Percentiles rank a stretch among this genome's conserved stretches.
These are phyloP conservation scores for Acmispon strigosus DNA, from an alignment of 306 rosid genomes.

Conservation along the genomic window DNA sequence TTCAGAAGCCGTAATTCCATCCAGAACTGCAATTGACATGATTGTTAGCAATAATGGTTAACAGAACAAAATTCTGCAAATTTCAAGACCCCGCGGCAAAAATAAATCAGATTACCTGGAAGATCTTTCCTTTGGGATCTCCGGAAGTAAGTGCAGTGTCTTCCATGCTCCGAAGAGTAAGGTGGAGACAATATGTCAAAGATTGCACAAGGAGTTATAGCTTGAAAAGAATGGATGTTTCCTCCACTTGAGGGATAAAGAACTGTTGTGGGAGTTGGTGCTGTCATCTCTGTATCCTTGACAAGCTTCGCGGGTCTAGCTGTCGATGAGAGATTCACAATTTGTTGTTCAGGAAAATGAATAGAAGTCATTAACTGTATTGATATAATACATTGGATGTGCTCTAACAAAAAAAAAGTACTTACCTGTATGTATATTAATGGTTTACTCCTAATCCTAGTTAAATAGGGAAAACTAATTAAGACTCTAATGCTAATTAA, in stretches of 20 bases:
- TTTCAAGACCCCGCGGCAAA: not conserved
- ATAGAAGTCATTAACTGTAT: not conserved
- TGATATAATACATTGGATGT: not conserved
- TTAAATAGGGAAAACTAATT: too few relatives aligned
- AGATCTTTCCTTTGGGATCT: constrained; percentile 56
- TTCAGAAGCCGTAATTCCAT: constrained; percentile 44
- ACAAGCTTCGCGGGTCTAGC: constrained; percentile 86
- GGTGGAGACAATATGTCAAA: constrained; percentile 89
- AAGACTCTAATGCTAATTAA: too few relatives aligned
- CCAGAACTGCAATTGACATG: constrained; percentile 38
- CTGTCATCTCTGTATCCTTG: constrained; percentile 69
- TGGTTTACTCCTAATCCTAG: too few relatives aligned
- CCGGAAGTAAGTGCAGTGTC: constrained; percentile 91
- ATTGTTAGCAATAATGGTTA: not conserved
- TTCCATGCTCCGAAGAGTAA: constrained; percentile 70
- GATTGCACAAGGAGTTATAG: constrained; percentile 90
- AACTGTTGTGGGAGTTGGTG: constrained; percentile 72
- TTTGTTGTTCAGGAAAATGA: constrained; percentile 11
- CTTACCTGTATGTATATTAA: too few relatives aligned
- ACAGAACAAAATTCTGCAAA: not conserved
- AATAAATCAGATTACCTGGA: constrained; percentile 47
- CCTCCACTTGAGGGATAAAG: constrained; percentile 91
- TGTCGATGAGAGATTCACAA: constrained; percentile 32
- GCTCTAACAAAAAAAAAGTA: not conserved
- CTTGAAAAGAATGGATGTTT: constrained; percentile 84